These are phyloP conservation scores for Populus pruinosa DNA, from an alignment of 345 rosid species.

Conservation along the genomic window DNA sequence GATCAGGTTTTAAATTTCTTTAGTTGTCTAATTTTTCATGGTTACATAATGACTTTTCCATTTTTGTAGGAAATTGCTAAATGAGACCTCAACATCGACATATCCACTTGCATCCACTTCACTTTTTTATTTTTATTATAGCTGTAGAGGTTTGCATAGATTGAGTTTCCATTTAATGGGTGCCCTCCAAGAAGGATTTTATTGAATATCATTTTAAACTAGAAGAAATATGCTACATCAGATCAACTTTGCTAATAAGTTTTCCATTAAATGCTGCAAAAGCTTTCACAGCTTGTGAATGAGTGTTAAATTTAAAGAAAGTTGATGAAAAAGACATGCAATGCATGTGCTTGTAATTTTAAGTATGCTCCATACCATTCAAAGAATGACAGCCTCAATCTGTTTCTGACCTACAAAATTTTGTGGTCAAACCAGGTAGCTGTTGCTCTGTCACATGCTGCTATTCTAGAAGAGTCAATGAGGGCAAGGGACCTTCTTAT, in stretches of 20 bases:
- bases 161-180: neutral
- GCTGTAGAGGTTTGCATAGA: neutral
- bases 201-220: neutral
- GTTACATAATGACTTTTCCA: neutral
- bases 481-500: slow-evolving; percentile 96
- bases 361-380: neutral
- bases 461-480: slow-evolving; percentile 96
- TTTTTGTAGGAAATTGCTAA: neutral
- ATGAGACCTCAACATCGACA: neutral
- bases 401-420: neutral
- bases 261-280: neutral
- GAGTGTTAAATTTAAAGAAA: neutral
- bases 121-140: neutral
- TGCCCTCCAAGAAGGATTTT: neutral
- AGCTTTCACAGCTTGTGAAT: neutral
- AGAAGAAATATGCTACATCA: neutral
- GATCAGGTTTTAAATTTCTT: slow-evolving; percentile 60
- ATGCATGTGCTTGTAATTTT: neutral
- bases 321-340: neutral
- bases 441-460: slow-evolving; percentile 97
- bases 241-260: neutral
- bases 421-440: slow-evolving; percentile 63
- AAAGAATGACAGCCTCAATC: neutral
- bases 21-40: neutral
- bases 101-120: neutral